Evolutionary conservation across 345 rosid genomes (phyloP).

Genomic region (Cardamine occulta): DNA sequence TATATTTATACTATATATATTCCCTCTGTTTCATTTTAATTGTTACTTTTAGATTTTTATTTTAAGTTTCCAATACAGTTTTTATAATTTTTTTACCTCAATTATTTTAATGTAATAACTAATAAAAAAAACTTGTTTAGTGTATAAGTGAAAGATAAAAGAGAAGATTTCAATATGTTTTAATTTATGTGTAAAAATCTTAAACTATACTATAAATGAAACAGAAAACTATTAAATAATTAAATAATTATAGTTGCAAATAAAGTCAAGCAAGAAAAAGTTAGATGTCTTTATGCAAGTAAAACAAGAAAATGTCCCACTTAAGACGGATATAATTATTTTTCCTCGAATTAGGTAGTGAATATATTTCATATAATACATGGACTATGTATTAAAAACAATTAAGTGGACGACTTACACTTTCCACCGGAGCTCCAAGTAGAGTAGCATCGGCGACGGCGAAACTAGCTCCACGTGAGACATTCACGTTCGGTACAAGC

Average conservation of each 20-base stretch:
- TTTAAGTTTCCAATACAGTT: too few relatives aligned
- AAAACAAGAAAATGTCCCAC: background rate
- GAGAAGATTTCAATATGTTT: too few relatives aligned
- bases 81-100: too few relatives aligned
- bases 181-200: too few relatives aligned
- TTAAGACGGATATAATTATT: background rate
- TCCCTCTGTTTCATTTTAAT: too few relatives aligned
- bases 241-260: background rate
- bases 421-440: conserved; percentile 35
- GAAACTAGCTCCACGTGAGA: conserved; percentile 45
- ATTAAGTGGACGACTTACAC: conserved; percentile 34
- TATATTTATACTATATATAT: too few relatives aligned
- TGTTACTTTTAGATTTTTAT: too few relatives aligned
- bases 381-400: background rate
- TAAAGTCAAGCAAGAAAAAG: background rate
- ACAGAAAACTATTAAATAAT: too few relatives aligned
- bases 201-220: too few relatives aligned
- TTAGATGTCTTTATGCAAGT: background rate
- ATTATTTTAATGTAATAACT: too few relatives aligned
- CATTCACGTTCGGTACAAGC: conserved; percentile 15
- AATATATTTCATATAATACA: background rate
- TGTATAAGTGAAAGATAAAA: too few relatives aligned
- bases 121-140: too few relatives aligned
- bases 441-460: conserved; percentile 45
- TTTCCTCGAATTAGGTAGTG: background rate